Conservation (phyloP, 2,329 filamentous ascomycete species). For the Talaromyces verruculosus region DNA sequence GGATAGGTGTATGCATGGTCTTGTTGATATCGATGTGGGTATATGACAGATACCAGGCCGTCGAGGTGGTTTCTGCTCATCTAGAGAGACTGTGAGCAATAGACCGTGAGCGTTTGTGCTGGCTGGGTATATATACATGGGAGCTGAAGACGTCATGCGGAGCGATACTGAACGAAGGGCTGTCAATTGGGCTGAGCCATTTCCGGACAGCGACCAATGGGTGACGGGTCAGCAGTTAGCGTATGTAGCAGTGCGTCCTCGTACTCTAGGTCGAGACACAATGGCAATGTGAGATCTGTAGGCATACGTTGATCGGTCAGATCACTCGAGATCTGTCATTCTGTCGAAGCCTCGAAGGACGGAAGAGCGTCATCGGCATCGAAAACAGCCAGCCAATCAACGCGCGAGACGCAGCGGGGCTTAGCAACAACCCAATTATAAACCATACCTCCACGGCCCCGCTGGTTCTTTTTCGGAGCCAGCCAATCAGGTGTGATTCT, state of each 20-base stretch:
- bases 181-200: not conserved
- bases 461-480: not conserved
- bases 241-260: not conserved
- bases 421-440: conserved; percentile 4
- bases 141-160: not conserved
- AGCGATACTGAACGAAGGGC: not conserved
- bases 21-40: not conserved
- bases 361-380: conserved; percentile 15
- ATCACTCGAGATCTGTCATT: not conserved
- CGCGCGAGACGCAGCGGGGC: not conserved
- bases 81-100: not conserved
- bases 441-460: conserved; percentile 3
- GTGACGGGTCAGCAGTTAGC: not conserved
- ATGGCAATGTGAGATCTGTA: not conserved
- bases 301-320: not conserved
- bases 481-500: not conserved
- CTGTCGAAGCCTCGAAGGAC: not conserved
- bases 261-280: not conserved
- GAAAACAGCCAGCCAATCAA: not conserved
- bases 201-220: not conserved
- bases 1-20: conserved; percentile 12
- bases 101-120: not conserved
- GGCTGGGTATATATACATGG: not conserved
- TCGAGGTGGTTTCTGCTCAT: not conserved
- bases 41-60: not conserved